These are phyloP conservation scores for Fusarium sulawesiense DNA, from an alignment of 2,329 filamentous ascomycete genomes.

Conservation along the genomic window DNA sequence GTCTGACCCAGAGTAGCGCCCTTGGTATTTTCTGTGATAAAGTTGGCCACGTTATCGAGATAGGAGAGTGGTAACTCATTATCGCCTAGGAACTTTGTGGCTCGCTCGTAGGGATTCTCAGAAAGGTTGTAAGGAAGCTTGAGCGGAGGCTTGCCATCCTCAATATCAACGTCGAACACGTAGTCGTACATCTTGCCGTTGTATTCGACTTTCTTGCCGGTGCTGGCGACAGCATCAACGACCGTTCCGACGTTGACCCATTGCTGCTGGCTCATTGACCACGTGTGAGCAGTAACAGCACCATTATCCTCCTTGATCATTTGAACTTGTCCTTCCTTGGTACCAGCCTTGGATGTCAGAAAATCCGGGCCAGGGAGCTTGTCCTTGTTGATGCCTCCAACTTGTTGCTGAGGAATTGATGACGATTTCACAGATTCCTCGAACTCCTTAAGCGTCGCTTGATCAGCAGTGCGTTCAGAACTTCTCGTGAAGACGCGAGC, in stretches of 20 bases:
- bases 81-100: conserved; percentile 88
- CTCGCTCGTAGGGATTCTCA: conserved; percentile 91
- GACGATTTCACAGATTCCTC: conserved; percentile 85
- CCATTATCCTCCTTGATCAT: conserved; percentile 89
- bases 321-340: conserved; percentile 95
- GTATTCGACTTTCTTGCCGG: conserved; percentile 79
- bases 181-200: conserved; percentile 92
- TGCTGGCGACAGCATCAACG: conserved; percentile 87
- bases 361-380: conserved; percentile 91
- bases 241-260: conserved; percentile 96
- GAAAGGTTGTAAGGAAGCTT: conserved; percentile 95
- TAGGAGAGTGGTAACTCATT: conserved; percentile 90
- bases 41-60: conserved; percentile 91
- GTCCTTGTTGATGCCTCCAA: conserved; percentile 89
- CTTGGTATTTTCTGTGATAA: conserved; percentile 90
- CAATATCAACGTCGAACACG: conserved; percentile 96
- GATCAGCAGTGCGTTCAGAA: conserved; percentile 74
- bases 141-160: conserved; percentile 90
- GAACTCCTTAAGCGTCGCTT: conserved; percentile 77
- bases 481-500: conserved; percentile 86
- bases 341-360: conserved; percentile 81
- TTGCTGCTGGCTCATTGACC: conserved; percentile 77
- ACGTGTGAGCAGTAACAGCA: conserved; percentile 86
- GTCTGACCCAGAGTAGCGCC: conserved; percentile 82
- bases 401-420: conserved; percentile 86